phyloP scores from a whole-genome alignment of 768 basidiomycete species.

The Tricholoma saponaceum region DNA sequence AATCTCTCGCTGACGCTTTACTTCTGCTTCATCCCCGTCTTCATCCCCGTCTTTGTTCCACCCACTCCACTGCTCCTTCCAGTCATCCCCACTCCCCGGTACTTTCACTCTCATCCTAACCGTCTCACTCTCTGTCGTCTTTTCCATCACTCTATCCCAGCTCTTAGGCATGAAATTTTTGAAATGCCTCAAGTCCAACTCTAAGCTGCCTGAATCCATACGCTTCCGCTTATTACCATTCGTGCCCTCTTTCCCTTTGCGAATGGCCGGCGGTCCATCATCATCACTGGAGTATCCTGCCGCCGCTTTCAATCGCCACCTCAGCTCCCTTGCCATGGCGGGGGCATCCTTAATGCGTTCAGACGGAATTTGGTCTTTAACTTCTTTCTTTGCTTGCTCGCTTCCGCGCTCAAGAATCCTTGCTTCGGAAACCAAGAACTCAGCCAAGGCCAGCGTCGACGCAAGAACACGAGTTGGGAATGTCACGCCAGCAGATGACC shows the following conservation, averaged over 20 bases:
- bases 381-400: slow-evolving; percentile 71
- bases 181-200: slow-evolving; percentile 31
- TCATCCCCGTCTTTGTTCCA: slow-evolving; percentile 23
- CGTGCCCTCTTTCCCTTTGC: slow-evolving; percentile 17
- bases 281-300: slow-evolving; percentile 65
- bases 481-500: slow-evolving; percentile 33
- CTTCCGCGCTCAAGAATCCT: slow-evolving; percentile 66
- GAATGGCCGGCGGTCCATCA: slow-evolving; percentile 36
- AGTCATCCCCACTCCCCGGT: slow-evolving; percentile 35
- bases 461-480: slow-evolving; percentile 55
- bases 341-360: slow-evolving; percentile 83
- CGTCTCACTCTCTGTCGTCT: slow-evolving; percentile 37
- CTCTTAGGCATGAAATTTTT: slow-evolving; percentile 63
- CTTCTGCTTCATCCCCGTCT: slow-evolving; percentile 34
- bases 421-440: slow-evolving; percentile 77
- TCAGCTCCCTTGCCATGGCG: slow-evolving; percentile 76
- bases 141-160: slow-evolving; percentile 56
- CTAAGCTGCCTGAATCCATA: slow-evolving; percentile 20
- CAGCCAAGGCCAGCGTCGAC: slow-evolving; percentile 66
- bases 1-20: slow-evolving; percentile 42
- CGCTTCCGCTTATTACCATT: slow-evolving; percentile 42
- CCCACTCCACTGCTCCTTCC: slow-evolving; percentile 44
- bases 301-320: slow-evolving; percentile 73
- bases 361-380: slow-evolving; percentile 74
- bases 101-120: slow-evolving; percentile 32